Conservation (phyloP, 768 basidiomycete species). For the Psilocybe subaeruginosa region DNA sequence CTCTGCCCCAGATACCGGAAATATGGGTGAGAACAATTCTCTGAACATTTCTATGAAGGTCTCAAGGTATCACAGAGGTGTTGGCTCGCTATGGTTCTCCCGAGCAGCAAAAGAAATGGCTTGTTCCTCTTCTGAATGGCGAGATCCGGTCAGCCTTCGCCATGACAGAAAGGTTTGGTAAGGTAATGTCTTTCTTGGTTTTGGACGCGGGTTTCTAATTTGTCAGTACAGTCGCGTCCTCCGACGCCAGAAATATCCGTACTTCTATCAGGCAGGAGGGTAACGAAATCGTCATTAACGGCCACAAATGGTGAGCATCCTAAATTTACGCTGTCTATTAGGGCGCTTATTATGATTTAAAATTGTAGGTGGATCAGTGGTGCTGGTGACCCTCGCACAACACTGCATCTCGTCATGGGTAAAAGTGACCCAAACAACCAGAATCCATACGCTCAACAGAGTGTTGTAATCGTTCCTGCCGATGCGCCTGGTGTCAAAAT, state of each 20-base stretch:
- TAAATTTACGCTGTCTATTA: neutral
- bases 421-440: conserved; percentile 89
- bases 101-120: conserved; percentile 91
- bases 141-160: conserved; percentile 96
- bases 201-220: conserved; percentile 3
- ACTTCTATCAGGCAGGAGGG: conserved; percentile 86
- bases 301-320: conserved; percentile 84
- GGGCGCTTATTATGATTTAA: neutral
- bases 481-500: conserved; percentile 85
- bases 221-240: conserved; percentile 69
- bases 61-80: conserved; percentile 67
- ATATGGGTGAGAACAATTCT: conserved; percentile 76
- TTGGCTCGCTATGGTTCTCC: conserved; percentile 92
- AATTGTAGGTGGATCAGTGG: conserved; percentile 90
- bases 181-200: conserved; percentile 3
- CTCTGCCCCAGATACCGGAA: conserved; percentile 96
- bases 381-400: conserved; percentile 90
- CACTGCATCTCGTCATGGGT: conserved; percentile 92
- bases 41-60: neutral
- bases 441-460: conserved; percentile 81
- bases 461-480: conserved; percentile 93
- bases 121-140: conserved; percentile 85
- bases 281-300: conserved; percentile 89
- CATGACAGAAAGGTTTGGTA: conserved; percentile 95
- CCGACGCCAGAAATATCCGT: conserved; percentile 93